phyloP scores from a whole-genome alignment of 345 rosid species.

The Rhodamnia rubescens region DNA sequence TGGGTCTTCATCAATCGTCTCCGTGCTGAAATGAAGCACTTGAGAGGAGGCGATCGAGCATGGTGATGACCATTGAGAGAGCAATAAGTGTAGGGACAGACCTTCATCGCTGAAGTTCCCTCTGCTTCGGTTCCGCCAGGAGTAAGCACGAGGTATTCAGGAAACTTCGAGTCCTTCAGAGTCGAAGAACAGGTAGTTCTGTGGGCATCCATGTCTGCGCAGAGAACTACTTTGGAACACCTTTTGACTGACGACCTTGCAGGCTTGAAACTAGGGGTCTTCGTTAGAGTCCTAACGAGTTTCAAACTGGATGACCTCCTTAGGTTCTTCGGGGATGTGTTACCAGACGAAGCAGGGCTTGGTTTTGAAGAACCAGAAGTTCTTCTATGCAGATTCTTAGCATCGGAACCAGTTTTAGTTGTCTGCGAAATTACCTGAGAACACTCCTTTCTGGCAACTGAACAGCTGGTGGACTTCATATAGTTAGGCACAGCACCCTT shows the following conservation, averaged over 20 bases:
- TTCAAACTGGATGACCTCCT: constrained; percentile 42
- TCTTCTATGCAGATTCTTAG: constrained; percentile 15
- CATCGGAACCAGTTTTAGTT: constrained; percentile 12
- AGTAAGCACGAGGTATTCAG: constrained; percentile 52
- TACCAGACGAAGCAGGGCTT: constrained; percentile 20
- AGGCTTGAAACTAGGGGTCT: constrained; percentile 58
- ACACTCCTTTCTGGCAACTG: constrained; percentile 68
- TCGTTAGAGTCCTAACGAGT: constrained; percentile 46
- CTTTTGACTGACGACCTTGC: constrained; percentile 24
- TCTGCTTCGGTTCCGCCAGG: constrained; percentile 54
- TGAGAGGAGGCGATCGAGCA: constrained; percentile 57
- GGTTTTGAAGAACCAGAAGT: constrained; percentile 11
- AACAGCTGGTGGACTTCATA: constrained; percentile 84
- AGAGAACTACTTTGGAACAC: constrained; percentile 34
- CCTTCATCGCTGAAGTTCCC: constrained; percentile 71
- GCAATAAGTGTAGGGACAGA: constrained; percentile 76
- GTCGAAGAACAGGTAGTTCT: constrained; percentile 88
- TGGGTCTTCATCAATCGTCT: constrained; percentile 53
- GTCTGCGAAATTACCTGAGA: constrained; percentile 30
- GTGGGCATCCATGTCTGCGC: constrained; percentile 30
- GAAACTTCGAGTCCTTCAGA: constrained; percentile 75
- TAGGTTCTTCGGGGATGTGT: constrained; percentile 9
- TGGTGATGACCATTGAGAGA: constrained; percentile 90
- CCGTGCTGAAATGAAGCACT: constrained; percentile 54
- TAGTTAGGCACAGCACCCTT: constrained; percentile 49